Conservation (phyloP, 2,329 filamentous ascomycete species). For the Aspergillus brunneoviolaceus region DNA sequence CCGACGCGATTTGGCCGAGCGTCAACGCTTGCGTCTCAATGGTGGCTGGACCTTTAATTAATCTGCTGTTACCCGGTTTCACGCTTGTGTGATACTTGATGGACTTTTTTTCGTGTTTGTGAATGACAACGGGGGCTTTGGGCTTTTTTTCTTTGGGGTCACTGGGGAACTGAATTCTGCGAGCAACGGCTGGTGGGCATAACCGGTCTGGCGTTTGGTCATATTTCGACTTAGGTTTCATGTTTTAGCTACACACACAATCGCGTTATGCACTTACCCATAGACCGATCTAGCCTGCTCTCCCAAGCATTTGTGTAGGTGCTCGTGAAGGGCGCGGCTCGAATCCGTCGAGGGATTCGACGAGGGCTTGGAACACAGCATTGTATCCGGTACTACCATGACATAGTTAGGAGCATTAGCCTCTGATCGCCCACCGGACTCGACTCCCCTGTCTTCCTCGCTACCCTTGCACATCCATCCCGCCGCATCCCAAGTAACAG, state of each 20-base stretch:
- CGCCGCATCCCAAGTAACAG: too few relatives aligned
- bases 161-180: background rate
- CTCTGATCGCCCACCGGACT: too few relatives aligned
- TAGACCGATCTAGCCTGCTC: too few relatives aligned
- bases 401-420: too few relatives aligned
- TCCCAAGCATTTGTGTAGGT: too few relatives aligned
- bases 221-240: background rate
- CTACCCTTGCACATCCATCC: too few relatives aligned
- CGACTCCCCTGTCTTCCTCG: too few relatives aligned
- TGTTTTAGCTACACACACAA: background rate
- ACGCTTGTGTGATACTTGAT: background rate
- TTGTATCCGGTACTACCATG: too few relatives aligned
- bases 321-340: too few relatives aligned
- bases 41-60: constrained; percentile 74
- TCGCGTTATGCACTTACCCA: background rate
- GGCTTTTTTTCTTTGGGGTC: background rate
- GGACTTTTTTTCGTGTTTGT: background rate
- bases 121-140: background rate
- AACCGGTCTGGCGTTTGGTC: constrained; percentile 3
- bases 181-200: constrained; percentile 1
- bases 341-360: too few relatives aligned
- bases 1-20: constrained; percentile 71
- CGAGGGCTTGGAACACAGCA: too few relatives aligned
- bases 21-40: constrained; percentile 76
- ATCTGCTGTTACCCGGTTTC: background rate